Base-by-base conservation (phyloP, 1,284 basidiomycete species). In the Rhizoctonia solani region DNA sequence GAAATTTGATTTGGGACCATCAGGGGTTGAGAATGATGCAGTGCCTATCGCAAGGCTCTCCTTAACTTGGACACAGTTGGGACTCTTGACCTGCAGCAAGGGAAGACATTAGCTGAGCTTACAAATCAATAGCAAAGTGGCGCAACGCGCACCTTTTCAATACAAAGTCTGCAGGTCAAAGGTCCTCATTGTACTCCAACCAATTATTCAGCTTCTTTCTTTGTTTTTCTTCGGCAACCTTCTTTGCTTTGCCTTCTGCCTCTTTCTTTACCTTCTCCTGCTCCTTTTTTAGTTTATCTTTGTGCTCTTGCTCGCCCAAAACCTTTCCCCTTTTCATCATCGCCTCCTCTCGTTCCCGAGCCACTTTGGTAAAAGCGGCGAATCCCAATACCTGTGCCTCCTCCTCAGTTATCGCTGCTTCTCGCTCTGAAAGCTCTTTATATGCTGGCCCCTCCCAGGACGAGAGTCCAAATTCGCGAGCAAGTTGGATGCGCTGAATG, bases 401-500 rank as follows among this genome's bases (percentile, higher is more conserved):
- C 30, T 53, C 50, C 2, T 30, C 16, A 2, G 27, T 53, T n/a
- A 53, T 29, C n/a, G 50, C 29, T 14, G 16, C 29, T 14, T 53
- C 29, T 3, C 50, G 50, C 23, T 3, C n/a, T 25, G 13, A 53
- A 6, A 53, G 16, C 29, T 53, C 50, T 2, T 29, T 21, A n/a
- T 4, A 53, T 5, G 50, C 50, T 29, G 50, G 27, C 14, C 29
- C 29, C 16, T 53, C 29, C 50, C 50, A 53, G 3, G 23, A 3
- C 2, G 27, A 4, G 9, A 53, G 50, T 6, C 34, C 14, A n/a
- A 53, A 53, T n/a, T 53, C 50, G 29, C 50, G 50, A 11, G 50
- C 50, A 8, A 53, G 50, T n/a, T 53, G 16, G 29, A 53, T 53
- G 27, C 50, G 50, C 29, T 53, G 50, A 32, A 53, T 53, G 25